These are phyloP conservation scores for Podospora tetraspora DNA, from an alignment of 495 filamentous ascomycete genomes.

Conservation along the genomic window DNA sequence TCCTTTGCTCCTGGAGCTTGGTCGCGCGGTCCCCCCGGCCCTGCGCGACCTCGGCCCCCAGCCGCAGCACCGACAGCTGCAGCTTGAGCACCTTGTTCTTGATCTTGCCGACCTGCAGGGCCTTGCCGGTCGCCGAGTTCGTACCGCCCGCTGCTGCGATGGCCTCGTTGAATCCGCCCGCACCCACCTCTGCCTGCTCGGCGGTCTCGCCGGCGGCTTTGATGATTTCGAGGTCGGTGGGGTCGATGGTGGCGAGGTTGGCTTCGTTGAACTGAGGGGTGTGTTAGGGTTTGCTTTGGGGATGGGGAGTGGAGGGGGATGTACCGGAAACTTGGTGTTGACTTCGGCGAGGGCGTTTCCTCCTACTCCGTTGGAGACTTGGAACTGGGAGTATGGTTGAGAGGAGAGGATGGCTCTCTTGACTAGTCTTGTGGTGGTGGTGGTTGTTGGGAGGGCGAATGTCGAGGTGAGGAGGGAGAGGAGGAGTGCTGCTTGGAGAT, in stretches of 20 bases:
- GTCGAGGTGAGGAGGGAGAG: slow-evolving; percentile 27
- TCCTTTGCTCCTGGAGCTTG: slow-evolving; percentile 34
- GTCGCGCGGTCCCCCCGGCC: slow-evolving; percentile 28
- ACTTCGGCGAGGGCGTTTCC: slow-evolving; percentile 42
- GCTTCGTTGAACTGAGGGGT: slow-evolving; percentile 30
- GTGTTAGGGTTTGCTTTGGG: neutral
- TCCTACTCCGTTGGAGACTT: slow-evolving; percentile 38
- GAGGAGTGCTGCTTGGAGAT: slow-evolving; percentile 27
- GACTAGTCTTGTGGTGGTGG: neutral
- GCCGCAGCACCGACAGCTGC: slow-evolving; percentile 33
- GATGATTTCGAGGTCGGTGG: slow-evolving; percentile 37
- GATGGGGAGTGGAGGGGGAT: neutral
- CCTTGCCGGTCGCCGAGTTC: slow-evolving; percentile 24
- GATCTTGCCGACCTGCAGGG: slow-evolving; percentile 49
- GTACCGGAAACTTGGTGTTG: slow-evolving; percentile 41
- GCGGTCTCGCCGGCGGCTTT: slow-evolving; percentile 33
- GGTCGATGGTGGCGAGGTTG: slow-evolving; percentile 33
- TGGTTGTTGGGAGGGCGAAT: slow-evolving; percentile 22
- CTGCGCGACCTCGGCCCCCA: slow-evolving; percentile 35
- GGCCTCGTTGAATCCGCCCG: slow-evolving; percentile 41
- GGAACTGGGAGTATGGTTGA: slow-evolving; percentile 31
- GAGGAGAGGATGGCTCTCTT: slow-evolving; percentile 20
- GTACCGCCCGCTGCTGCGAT: slow-evolving; percentile 35
- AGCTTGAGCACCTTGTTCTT: slow-evolving; percentile 54
- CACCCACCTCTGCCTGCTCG: slow-evolving; percentile 36